Evolutionary conservation across 2,329 filamentous ascomycete genomes (phyloP), one percentile per base, ranked within the genome.

Genomic region (Arachnomyces sp.): DNA sequence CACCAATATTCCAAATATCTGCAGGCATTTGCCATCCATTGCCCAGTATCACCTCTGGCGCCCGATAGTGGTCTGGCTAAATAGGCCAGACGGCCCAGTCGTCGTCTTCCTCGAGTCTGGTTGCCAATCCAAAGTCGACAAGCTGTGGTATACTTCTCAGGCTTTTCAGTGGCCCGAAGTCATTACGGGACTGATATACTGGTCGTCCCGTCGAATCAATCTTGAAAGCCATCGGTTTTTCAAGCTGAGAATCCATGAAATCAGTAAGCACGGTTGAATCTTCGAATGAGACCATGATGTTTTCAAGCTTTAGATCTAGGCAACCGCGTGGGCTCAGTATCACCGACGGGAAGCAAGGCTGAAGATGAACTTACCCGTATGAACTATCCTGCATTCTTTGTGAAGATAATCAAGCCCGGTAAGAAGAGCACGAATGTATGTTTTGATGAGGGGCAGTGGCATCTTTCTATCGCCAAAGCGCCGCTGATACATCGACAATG

Each of bases 391-490:
- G 43, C 62, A 68, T 39, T 63, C 53, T 25, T 57, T 53, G 41
- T 71, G 65, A 3, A 71, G 59, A 50, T 67, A 69, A 39, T 69
- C 59, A 29, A 71, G 61, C 12, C 61, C 60, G 17, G 55, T 52
- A 28, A 70, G 59, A 39, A 70, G 55, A 40, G 54, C 51, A 36
- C 54, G 54, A 39, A 68, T 48, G 36, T 63, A 54, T 36, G 51
- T 52, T 47, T 63, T 66, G 16, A 63, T 48, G 3, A 63, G 51
- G 7, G 54, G 51, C 17, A 57, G 49, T 44, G 53, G 60, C 39
- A 66, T 54, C 32, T 50, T 59, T 42, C 44, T 40, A 12, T 49
- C 31, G 1, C 47, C 44, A 47, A 60, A 63, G 41, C 56, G 56
- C 38, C 45, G 43, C 47, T 57, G 53, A 46, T 59, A 62, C 30